Evolutionary conservation across 2,329 filamentous ascomycete species (phyloP).

Genomic region (Seiridium unicorne): DNA sequence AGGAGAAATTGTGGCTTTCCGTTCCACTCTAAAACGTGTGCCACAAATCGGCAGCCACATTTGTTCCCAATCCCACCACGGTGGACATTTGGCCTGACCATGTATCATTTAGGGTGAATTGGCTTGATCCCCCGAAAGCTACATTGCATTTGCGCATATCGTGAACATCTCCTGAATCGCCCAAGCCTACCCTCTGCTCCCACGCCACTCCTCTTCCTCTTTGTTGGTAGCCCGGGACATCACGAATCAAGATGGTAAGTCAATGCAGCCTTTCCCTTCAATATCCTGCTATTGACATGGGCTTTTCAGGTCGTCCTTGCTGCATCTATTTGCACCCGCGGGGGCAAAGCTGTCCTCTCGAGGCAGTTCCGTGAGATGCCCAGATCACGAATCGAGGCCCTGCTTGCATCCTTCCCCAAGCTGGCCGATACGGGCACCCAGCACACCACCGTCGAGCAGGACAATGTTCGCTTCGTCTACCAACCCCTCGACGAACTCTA

Average conservation of each 20-base stretch:
- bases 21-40: too few relatives aligned
- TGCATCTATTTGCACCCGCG: constrained; percentile 97
- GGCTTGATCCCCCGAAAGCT: constrained; percentile 3
- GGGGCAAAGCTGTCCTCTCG: constrained; percentile 96
- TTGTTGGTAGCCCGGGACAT: neutral
- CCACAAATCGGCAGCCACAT: neutral
- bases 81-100: constrained; percentile 1
- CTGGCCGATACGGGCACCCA: constrained; percentile 94
- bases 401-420: constrained; percentile 96
- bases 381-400: constrained; percentile 90
- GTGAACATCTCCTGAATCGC: constrained; percentile 1
- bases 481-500: constrained; percentile 98
- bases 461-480: constrained; percentile 99
- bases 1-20: too few relatives aligned
- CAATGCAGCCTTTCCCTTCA: too few relatives aligned
- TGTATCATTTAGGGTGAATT: constrained; percentile 5
- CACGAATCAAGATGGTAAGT: neutral
- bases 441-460: constrained; percentile 97
- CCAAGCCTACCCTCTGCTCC: neutral
- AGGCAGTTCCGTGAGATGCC: constrained; percentile 98
- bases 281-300: neutral
- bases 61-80: neutral
- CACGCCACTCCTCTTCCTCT: neutral
- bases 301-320: constrained; percentile 83
- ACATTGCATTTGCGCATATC: constrained; percentile 2